A percentile compares a stretch with the other conserved stretches of the same genome.
phyloP scores from a whole-genome alignment of 2,329 filamentous ascomycete species.

The Penicillium aurantiogriseum region DNA sequence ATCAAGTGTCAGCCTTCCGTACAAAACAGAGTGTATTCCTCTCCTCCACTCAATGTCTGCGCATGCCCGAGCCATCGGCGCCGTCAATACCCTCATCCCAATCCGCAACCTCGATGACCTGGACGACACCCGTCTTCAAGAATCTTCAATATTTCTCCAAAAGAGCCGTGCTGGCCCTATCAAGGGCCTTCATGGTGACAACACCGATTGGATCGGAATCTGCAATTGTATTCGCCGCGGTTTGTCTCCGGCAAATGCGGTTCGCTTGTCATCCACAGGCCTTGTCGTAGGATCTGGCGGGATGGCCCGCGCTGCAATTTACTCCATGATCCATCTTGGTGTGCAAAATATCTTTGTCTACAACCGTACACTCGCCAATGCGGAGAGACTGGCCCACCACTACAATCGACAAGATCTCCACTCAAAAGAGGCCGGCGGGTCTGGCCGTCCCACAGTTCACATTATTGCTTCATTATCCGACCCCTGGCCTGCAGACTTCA shows the following conservation, averaged over 20 bases:
- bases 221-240: constrained; percentile 69
- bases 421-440: constrained; percentile 15
- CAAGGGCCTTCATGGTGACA: constrained; percentile 71
- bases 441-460: constrained; percentile 27
- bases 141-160: constrained; percentile 55
- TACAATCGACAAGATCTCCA: constrained; percentile 36
- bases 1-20: constrained; percentile 69
- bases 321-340: constrained; percentile 41
- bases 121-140: constrained; percentile 55
- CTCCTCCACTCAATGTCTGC: constrained; percentile 65
- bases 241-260: constrained; percentile 68
- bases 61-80: constrained; percentile 72
- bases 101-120: constrained; percentile 57
- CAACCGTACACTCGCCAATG: constrained; percentile 38
- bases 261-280: constrained; percentile 56
- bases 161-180: constrained; percentile 66
- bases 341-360: constrained; percentile 41
- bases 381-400: constrained; percentile 36
- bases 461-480: constrained; percentile 31
- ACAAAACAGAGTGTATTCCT: constrained; percentile 69
- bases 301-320: constrained; percentile 44
- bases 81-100: constrained; percentile 73
- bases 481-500: constrained; percentile 34
- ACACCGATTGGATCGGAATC: constrained; percentile 80
- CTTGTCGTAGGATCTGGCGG: constrained; percentile 63